Evolutionary conservation across 2,329 filamentous ascomycete species (phyloP).

Genomic region (Colletotrichum salicis): DNA sequence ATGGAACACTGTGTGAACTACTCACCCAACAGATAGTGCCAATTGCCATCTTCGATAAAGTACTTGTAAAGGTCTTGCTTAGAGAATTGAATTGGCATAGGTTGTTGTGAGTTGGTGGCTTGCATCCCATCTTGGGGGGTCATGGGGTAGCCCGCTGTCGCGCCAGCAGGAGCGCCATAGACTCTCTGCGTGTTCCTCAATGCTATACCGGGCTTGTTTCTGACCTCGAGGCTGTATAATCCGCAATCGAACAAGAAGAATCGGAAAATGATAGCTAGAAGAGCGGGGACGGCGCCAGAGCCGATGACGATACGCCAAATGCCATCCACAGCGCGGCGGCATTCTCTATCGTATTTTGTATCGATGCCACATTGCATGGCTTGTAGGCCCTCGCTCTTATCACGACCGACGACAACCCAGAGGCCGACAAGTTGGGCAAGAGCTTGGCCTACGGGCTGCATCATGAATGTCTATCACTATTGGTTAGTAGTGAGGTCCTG

Average conservation of each 20-base stretch:
- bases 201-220: conserved; percentile 68
- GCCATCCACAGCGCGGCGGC: conserved; percentile 61
- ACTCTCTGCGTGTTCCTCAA: conserved; percentile 69
- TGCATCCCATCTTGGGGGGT: conserved; percentile 45
- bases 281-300: conserved; percentile 70
- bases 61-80: conserved; percentile 59
- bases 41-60: conserved; percentile 60
- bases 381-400: conserved; percentile 53
- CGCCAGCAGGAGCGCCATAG: conserved; percentile 57
- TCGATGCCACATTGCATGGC: conserved; percentile 61
- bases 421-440: conserved; percentile 71
- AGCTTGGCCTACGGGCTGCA: conserved; percentile 75
- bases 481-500: neutral
- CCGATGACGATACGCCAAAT: conserved; percentile 76
- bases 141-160: conserved; percentile 37
- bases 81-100: conserved; percentile 61
- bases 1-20: neutral
- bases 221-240: conserved; percentile 73
- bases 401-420: conserved; percentile 59
- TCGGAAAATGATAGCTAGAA: conserved; percentile 72
- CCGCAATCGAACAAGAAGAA: conserved; percentile 75
- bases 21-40: conserved; percentile 54
- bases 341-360: conserved; percentile 55
- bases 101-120: conserved; percentile 46
- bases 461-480: conserved; percentile 60